Evolutionary conservation across 345 rosid species (phyloP).

Genomic region (Brassica nigra): DNA sequence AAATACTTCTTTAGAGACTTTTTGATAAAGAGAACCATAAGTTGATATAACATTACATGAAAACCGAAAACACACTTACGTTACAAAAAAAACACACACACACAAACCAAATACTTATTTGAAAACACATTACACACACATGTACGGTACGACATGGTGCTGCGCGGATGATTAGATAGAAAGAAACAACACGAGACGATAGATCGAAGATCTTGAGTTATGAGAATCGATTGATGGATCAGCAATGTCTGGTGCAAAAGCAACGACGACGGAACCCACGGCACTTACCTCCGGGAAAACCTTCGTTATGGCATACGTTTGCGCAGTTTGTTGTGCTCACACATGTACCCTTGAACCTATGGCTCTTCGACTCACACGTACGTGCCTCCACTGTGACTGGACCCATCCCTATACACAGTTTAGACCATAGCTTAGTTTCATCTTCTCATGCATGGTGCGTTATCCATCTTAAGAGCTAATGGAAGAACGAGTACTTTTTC

Average conservation of each 20-base stretch:
- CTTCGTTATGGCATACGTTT: slow-evolving; percentile 52
- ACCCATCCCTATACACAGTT: slow-evolving; percentile 31
- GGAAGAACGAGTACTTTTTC: background rate
- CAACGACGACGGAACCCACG: slow-evolving; percentile 57
- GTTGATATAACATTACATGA: slow-evolving; percentile 23
- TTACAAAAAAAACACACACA: background rate
- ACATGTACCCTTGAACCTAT: slow-evolving; percentile 48
- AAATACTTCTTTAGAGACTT: background rate
- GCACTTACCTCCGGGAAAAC: slow-evolving; percentile 49
- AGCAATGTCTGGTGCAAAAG: slow-evolving; percentile 51
- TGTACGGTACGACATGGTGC: slow-evolving; percentile 28
- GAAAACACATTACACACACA: slow-evolving; percentile 22
- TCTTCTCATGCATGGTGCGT: background rate
- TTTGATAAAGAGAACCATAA: background rate
- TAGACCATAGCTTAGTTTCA: background rate
- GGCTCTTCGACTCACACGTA: slow-evolving; percentile 50
- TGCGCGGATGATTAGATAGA: background rate
- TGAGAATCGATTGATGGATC: slow-evolving; percentile 11
- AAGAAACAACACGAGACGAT: background rate
- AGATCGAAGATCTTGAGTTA: background rate
- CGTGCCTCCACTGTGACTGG: slow-evolving; percentile 45
- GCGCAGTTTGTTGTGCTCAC: slow-evolving; percentile 40
- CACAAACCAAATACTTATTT: slow-evolving; percentile 26
- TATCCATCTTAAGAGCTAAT: background rate
- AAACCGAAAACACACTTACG: slow-evolving; percentile 11